phyloP scores from a whole-genome alignment of 805 yeast genomes.

The Candida parachauliodes region DNA sequence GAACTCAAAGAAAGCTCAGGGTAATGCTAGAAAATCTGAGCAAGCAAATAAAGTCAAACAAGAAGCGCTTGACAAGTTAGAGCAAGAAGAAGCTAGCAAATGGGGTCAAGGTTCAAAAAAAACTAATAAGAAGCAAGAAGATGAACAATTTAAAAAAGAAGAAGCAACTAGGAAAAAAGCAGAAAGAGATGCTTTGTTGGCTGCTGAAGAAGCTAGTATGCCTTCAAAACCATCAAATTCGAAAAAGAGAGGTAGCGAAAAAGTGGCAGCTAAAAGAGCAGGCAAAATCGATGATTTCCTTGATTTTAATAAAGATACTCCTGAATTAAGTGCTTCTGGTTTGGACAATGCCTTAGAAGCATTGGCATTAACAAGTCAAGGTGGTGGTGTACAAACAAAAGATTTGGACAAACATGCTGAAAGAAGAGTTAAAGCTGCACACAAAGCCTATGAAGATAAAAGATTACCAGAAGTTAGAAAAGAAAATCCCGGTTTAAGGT shows the following conservation, averaged over 20 bases:
- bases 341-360: slow-evolving; percentile 79
- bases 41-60: slow-evolving; percentile 54
- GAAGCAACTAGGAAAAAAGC: slow-evolving; percentile 77
- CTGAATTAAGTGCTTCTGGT: slow-evolving; percentile 65
- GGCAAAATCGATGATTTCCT: slow-evolving; percentile 69
- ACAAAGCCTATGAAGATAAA: slow-evolving; percentile 63
- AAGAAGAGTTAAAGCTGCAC: slow-evolving; percentile 81
- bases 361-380: slow-evolving; percentile 57
- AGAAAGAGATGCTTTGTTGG: slow-evolving; percentile 68
- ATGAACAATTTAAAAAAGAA: slow-evolving; percentile 63
- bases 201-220: slow-evolving; percentile 61
- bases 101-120: slow-evolving; percentile 76
- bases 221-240: slow-evolving; percentile 52
- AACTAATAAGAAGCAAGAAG: slow-evolving; percentile 65
- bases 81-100: slow-evolving; percentile 53
- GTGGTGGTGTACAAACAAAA: slow-evolving; percentile 53
- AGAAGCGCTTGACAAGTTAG: slow-evolving; percentile 45
- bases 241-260: slow-evolving; percentile 66
- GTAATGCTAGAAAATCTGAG: slow-evolving; percentile 66
- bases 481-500: slow-evolving; percentile 77
- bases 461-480: slow-evolving; percentile 69
- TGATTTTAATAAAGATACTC: slow-evolving; percentile 44
- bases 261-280: slow-evolving; percentile 56
- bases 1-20: slow-evolving; percentile 56
- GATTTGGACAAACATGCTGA: slow-evolving; percentile 86